Percentiles rank a stretch among this genome's conserved stretches.
Evolutionary conservation across 2,329 filamentous ascomycete genomes (phyloP).

Genomic region (Diaporthe ampelina): DNA sequence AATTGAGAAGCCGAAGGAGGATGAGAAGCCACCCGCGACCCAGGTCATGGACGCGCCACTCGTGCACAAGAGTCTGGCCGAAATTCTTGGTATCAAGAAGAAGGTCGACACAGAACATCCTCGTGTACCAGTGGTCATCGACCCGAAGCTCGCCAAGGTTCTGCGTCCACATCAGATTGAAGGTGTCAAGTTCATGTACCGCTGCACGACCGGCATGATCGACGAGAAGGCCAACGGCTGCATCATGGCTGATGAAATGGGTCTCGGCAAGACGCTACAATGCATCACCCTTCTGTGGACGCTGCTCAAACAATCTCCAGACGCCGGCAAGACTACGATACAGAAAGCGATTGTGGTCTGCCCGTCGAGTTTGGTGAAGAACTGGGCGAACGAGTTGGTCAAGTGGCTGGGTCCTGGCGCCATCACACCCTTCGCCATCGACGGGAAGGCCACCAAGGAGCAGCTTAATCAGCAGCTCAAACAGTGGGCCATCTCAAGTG

Average conservation of each 20-base stretch:
- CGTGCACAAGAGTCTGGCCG: constrained; percentile 93
- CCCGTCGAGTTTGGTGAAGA: constrained; percentile 94
- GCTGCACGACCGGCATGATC: constrained; percentile 94
- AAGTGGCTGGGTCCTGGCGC: constrained; percentile 98
- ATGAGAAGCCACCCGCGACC: constrained; percentile 57
- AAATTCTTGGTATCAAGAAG: constrained; percentile 96
- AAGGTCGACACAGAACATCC: constrained; percentile 84
- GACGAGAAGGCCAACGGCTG: constrained; percentile 95
- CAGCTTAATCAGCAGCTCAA: constrained; percentile 90
- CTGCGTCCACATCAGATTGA: constrained; percentile 97
- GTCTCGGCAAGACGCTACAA: constrained; percentile 95
- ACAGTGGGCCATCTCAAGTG: constrained; percentile 94
- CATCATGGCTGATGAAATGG: constrained; percentile 99
- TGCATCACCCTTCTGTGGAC: constrained; percentile 99
- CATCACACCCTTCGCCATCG: constrained; percentile 93
- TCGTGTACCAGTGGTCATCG: constrained; percentile 96
- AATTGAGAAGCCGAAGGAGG: constrained; percentile 62
- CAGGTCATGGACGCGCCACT: constrained; percentile 80
- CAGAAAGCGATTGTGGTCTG: constrained; percentile 98
- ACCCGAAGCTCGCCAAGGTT: constrained; percentile 89
- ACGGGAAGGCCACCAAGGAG: constrained; percentile 95
- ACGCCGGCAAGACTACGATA: constrained; percentile 93
- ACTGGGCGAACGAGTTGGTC: constrained; percentile 96
- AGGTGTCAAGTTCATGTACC: constrained; percentile 97
- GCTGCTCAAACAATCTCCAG: constrained; percentile 92